Conservation (phyloP, 2,329 filamentous ascomycete species). For the Fusarium continuum region DNA sequence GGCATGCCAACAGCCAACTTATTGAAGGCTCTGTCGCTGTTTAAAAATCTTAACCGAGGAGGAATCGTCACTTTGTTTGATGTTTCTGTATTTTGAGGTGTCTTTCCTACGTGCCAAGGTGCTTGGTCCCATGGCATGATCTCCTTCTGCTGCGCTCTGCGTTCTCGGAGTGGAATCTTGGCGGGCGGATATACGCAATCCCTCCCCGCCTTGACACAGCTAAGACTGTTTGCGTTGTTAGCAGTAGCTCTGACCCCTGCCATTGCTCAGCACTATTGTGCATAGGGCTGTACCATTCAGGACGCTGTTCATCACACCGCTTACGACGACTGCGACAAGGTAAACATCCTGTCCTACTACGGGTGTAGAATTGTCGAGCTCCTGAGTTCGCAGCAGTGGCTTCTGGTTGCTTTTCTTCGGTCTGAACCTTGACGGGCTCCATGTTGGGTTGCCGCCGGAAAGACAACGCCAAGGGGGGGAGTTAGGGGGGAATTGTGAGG, state of each 20-base stretch:
- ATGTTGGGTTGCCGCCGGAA: no score
- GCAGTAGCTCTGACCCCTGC: not conserved
- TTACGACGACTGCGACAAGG: constrained; percentile 13
- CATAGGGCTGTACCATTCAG: constrained; percentile 3
- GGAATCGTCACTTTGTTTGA: not conserved
- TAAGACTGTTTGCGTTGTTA: not conserved
- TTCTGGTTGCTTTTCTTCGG: no score
- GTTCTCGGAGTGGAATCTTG: constrained; percentile 2
- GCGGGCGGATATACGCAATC: not conserved
- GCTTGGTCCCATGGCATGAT: constrained; percentile 11
- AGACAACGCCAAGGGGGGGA: no score
- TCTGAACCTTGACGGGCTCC: no score
- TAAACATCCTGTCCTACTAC: constrained; percentile 15
- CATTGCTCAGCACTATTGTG: not conserved
- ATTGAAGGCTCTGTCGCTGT: constrained; percentile 1
- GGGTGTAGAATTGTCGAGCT: constrained; percentile 6
- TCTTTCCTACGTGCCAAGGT: constrained; percentile 1
- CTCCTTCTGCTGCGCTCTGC: constrained; percentile 13
- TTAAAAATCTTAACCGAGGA: not conserved
- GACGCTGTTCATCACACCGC: constrained; percentile 15
- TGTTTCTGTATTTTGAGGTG: not conserved
- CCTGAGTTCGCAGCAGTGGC: no score
- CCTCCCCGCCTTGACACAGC: constrained; percentile 3
- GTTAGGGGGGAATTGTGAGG: no score
- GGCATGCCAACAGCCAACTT: constrained; percentile 10